Evolutionary conservation across 2,329 filamentous ascomycete genomes (phyloP).

Genomic region (Colletotrichum agaves): DNA sequence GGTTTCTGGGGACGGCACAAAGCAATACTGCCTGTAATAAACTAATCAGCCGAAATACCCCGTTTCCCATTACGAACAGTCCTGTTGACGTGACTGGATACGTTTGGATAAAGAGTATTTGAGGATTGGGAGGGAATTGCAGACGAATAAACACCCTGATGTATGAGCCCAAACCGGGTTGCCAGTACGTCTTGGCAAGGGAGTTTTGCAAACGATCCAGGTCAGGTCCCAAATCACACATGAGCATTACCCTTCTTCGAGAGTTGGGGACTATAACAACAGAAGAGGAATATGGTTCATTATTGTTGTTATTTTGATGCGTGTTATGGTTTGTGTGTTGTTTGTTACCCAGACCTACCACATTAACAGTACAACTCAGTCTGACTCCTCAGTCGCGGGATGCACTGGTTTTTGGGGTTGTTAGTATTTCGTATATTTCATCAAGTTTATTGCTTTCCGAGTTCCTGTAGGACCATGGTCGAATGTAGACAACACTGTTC

Average conservation of each 20-base stretch:
- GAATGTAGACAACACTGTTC: neutral
- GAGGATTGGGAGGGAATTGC: too few relatives aligned
- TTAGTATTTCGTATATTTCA: neutral
- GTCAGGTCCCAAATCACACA: neutral
- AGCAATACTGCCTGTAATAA: constrained; percentile 21
- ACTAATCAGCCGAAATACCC: constrained; percentile 21
- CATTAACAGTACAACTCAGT: neutral
- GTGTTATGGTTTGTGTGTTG: neutral
- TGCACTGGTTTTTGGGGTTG: neutral
- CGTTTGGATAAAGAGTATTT: too few relatives aligned
- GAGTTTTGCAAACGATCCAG: neutral
- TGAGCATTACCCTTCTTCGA: too few relatives aligned
- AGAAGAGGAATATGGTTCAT: neutral
- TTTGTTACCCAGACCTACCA: neutral
- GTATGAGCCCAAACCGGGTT: too few relatives aligned
- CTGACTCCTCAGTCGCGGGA: neutral
- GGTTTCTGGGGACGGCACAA: neutral
- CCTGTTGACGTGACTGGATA: too few relatives aligned
- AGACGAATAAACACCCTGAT: too few relatives aligned
- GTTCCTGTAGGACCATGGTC: too few relatives aligned
- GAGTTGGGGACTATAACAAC: too few relatives aligned
- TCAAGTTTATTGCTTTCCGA: too few relatives aligned
- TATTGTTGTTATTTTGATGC: neutral
- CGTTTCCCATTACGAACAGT: neutral
- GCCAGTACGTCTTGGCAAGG: neutral